Evolutionary conservation across 345 rosid genomes (phyloP), one percentile per base, ranked within the genome.

Genomic region (Dipteronia dyeriana): DNA sequence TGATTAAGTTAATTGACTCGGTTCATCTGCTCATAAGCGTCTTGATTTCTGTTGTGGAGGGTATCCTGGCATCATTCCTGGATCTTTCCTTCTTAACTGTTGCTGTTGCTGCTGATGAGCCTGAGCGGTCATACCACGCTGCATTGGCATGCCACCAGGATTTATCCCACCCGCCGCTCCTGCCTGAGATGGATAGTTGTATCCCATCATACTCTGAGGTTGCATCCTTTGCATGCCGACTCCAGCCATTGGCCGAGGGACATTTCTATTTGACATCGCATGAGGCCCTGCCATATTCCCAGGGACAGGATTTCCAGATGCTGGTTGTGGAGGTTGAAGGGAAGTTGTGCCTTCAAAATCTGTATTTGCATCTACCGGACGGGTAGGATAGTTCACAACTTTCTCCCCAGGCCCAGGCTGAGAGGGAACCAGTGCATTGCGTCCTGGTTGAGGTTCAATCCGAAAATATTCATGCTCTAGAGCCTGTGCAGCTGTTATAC

Each of bases 401-500:
- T 90, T 96, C 82, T 92, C 98, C 74, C 94, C 97, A 9, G 97
- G 91, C 73, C 94, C 97, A 9, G 97, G 91, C 38, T 89, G 92
- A 62, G 82, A 81, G 14, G 98, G 92, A 31, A 91, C 93, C 66
- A 96, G 83, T n/a, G 99, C 94, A 23, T 96, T 94, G 65, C 97
- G 85, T 51, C 99, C 99, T 1, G 98, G 97, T 59, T 86, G 83
- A 53, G 97, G 97, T 63, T 96, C 98, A 25, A 78, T 85, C 45
- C 91, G 87, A 74, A 96, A 96, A 78, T 91, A 96, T 84, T 96
- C 97, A 49, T 96, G 99, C 67, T 92, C 98, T 53, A 96, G 86
- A 38, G 99, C 98, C 80, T 95, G 97, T n/a, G 97, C 91, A 67
- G 99, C 99, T 19, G 98, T 93, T 85, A 95, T 88, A 39, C 98